Evolutionary conservation across 2,329 filamentous ascomycete genomes (phyloP).

Genomic region (Venturia pyrina): DNA sequence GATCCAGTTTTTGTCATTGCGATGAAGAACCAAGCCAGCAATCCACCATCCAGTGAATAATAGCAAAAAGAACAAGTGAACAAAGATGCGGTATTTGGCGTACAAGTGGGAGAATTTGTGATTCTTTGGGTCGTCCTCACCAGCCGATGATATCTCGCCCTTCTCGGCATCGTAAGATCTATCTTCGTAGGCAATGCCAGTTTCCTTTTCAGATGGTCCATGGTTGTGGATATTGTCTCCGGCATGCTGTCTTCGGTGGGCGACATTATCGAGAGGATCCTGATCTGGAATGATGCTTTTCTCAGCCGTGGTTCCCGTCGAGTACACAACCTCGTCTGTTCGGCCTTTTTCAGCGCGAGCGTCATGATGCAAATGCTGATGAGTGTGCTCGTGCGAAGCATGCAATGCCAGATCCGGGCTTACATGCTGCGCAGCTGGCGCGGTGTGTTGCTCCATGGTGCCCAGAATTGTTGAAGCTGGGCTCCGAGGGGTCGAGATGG

Average conservation of each 20-base stretch:
- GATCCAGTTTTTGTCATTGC: constrained; percentile 66
- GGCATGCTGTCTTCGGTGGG: constrained; percentile 24
- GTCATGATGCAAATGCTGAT: constrained; percentile 29
- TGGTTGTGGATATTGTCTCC: not conserved
- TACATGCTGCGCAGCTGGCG: not conserved
- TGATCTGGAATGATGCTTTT: constrained; percentile 21
- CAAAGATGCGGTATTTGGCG: constrained; percentile 32
- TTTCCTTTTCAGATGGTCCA: constrained; percentile 14
- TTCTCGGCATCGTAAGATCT: constrained; percentile 30
- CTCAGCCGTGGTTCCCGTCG: constrained; percentile 26
- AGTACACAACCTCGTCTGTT: constrained; percentile 20
- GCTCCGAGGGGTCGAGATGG: not conserved
- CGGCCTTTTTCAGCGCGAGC: constrained; percentile 21
- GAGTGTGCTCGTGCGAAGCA: constrained; percentile 27
- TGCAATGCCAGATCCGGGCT: constrained; percentile 30
- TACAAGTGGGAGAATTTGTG: constrained; percentile 32
- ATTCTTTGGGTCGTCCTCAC: constrained; percentile 23
- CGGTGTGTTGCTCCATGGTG: not conserved
- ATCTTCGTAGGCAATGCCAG: constrained; percentile 25
- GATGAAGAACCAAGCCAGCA: constrained; percentile 61
- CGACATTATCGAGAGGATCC: constrained; percentile 31
- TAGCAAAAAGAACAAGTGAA: constrained; percentile 35
- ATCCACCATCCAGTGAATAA: constrained; percentile 54
- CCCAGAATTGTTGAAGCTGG: not conserved
- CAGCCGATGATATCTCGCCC: constrained; percentile 22